These are phyloP conservation scores for Suhomyces xylopsoci DNA, from an alignment of 805 yeast species.

Conservation along the genomic window DNA sequence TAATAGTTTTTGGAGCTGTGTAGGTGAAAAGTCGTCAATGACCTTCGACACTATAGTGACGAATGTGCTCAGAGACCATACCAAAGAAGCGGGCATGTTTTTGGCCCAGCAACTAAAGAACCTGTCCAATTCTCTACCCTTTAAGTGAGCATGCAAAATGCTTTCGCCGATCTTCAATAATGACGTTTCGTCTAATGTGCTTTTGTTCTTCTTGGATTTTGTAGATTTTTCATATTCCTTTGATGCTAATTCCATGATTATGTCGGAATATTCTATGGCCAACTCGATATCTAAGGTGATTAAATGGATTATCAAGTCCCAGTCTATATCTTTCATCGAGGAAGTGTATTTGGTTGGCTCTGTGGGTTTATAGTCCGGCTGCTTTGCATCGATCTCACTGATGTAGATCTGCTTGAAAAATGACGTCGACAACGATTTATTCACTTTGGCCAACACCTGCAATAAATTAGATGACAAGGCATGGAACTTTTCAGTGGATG, in stretches of 20 bases:
- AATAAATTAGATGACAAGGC: slow-evolving; percentile 43
- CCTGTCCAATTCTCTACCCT: slow-evolving; percentile 54
- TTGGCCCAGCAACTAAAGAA: slow-evolving; percentile 35
- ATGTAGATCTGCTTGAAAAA: slow-evolving; percentile 46
- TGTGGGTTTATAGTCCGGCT: not conserved
- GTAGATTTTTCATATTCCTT: not conserved
- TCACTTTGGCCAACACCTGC: slow-evolving; percentile 44
- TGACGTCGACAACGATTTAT: slow-evolving; percentile 51
- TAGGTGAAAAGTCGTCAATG: slow-evolving; percentile 44
- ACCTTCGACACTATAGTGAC: slow-evolving; percentile 36
- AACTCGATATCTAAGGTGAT: slow-evolving; percentile 56
- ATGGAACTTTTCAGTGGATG: slow-evolving; percentile 29
- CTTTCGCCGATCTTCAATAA: slow-evolving; percentile 21
- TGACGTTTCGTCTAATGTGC: not conserved
- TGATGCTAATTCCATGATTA: slow-evolving; percentile 23
- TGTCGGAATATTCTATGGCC: slow-evolving; percentile 44
- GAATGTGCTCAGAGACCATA: not conserved
- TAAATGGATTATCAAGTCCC: slow-evolving; percentile 47
- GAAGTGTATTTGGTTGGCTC: not conserved
- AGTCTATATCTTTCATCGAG: slow-evolving; percentile 26
- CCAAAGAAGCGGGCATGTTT: not conserved
- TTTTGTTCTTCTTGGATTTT: not conserved
- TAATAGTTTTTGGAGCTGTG: slow-evolving; percentile 33
- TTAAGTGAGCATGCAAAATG: slow-evolving; percentile 46
- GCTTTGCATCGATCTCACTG: slow-evolving; percentile 19